phyloP scores from a whole-genome alignment of 768 basidiomycete species.

The Daedalea quercina region DNA sequence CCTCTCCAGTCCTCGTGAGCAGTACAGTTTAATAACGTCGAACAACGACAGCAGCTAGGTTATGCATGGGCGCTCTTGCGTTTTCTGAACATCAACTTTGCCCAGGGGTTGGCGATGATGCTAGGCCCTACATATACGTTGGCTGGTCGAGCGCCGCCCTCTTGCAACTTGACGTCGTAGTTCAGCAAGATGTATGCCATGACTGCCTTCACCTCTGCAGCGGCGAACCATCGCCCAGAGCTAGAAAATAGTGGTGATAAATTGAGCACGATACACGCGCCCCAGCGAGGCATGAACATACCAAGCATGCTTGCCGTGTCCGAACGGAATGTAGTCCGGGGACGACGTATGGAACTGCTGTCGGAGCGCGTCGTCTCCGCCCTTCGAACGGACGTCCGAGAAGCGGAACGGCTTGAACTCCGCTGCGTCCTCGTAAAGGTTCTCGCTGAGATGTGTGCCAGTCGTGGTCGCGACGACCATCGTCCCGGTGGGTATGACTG shows the following conservation, averaged over 20 bases:
- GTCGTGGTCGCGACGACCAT: slow-evolving; percentile 11
- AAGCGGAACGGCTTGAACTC: slow-evolving; percentile 46
- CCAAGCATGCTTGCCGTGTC: slow-evolving; percentile 26
- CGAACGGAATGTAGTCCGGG: slow-evolving; percentile 19
- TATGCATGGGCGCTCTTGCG: slow-evolving; percentile 3
- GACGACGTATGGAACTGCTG: slow-evolving; percentile 30
- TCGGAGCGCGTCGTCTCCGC: slow-evolving; percentile 24
- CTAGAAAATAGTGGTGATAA: not conserved
- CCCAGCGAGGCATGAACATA: slow-evolving; percentile 13
- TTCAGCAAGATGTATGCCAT: slow-evolving; percentile 12
- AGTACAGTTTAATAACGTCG: no score
- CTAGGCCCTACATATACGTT: slow-evolving; percentile 11
- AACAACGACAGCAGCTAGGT: no score
- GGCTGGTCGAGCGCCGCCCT: slow-evolving; percentile 19
- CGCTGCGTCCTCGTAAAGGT: slow-evolving; percentile 16
- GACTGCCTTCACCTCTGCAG: slow-evolving; percentile 13
- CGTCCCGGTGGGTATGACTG: slow-evolving; percentile 18
- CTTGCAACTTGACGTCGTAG: slow-evolving; percentile 14
- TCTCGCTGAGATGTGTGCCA: slow-evolving; percentile 19
- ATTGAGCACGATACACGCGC: no score
- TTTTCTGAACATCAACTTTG: slow-evolving; percentile 30
- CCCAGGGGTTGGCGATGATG: slow-evolving; percentile 16
- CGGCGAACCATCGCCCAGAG: slow-evolving; percentile 13
- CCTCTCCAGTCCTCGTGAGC: no score
- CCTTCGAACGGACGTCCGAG: slow-evolving; percentile 25